Base-by-base conservation (phyloP, 306 rosid genomes). In the Morella rubra region DNA sequence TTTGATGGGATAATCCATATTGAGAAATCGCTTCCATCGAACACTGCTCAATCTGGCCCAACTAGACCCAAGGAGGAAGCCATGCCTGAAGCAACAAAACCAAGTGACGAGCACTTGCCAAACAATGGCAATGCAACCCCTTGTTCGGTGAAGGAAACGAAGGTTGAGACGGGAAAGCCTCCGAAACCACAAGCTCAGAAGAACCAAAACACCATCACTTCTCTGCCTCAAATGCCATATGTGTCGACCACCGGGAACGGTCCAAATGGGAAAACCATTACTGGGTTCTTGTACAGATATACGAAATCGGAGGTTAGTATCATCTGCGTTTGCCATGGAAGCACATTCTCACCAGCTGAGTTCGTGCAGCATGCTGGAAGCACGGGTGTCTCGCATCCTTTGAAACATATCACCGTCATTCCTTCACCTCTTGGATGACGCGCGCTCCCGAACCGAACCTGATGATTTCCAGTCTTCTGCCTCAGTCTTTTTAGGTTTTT, bases 351-450 rank as follows among this genome's bases (percentile, higher is more conserved):
- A 7, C 98, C 98, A 5, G 90, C 91, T 3, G 97, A 83, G 80
- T 93, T 93, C 77, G 97, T 93, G 84, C 88, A 89, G 86, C 98
- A 93, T 85, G 98, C 96, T 4, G 98, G 98, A 15, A 91, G 93
- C 60, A 89, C 88, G 1, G 96, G 86, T 54, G 75, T 84, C 15
- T 73, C 93, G 0, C 80, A 87, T 41, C 98, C 98, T 19, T 76
- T 91, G 3, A 89, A 80, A 73, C 95, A 93, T 64, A 93, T 91
- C 6, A 91, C 90, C 1, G 95, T 93, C 3, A 82, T 88, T 66
- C 90, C 97, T 49, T 75, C 90, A 6, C 77, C 85, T 3, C 85
- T 88, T 50, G 71, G 73, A 3, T 84, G 84, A 86, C 24, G 41
- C 15, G 0, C 15, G 15, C 1, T 4, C 6, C 13, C 4, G 15